Conservation (phyloP, 345 rosid genomes). For the Sisymbrium altissimum region DNA sequence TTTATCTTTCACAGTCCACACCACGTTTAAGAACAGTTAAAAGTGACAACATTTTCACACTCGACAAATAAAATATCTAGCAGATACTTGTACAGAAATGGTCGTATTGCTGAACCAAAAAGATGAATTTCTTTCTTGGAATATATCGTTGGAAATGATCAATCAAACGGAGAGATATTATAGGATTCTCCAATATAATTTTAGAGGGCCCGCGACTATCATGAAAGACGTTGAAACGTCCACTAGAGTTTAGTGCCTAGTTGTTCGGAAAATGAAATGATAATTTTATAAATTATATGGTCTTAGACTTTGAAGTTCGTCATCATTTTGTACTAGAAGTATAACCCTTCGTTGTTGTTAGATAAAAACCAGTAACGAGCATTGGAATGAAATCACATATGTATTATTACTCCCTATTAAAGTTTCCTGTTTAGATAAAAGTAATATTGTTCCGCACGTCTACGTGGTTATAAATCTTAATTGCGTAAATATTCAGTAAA, state of each 20-base stretch:
- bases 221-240: conserved; percentile 33
- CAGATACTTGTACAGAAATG: neutral
- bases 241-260: conserved; percentile 21
- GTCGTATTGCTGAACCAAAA: neutral
- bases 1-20: conserved; percentile 11
- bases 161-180: conserved; percentile 20
- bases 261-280: conserved; percentile 19
- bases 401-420: neutral
- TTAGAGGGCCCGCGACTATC: conserved; percentile 23
- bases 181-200: conserved; percentile 20
- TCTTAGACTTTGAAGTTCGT: conserved; percentile 12
- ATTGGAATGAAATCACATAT: neutral
- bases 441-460: neutral
- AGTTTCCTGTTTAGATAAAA: neutral
- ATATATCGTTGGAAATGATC: neutral
- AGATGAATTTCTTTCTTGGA: neutral
- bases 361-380: neutral
- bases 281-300: conserved; percentile 16
- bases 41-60: neutral
- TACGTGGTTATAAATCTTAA: neutral
- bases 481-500: conserved; percentile 30
- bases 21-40: conserved; percentile 2
- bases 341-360: neutral
- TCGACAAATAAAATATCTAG: conserved; percentile 8
- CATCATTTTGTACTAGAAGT: conserved; percentile 10